A percentile compares a stretch with the other conserved stretches of the same genome.
Evolutionary conservation across 2,329 filamentous ascomycete genomes (phyloP).

Genomic region (Pseudogymnoascus sp.): DNA sequence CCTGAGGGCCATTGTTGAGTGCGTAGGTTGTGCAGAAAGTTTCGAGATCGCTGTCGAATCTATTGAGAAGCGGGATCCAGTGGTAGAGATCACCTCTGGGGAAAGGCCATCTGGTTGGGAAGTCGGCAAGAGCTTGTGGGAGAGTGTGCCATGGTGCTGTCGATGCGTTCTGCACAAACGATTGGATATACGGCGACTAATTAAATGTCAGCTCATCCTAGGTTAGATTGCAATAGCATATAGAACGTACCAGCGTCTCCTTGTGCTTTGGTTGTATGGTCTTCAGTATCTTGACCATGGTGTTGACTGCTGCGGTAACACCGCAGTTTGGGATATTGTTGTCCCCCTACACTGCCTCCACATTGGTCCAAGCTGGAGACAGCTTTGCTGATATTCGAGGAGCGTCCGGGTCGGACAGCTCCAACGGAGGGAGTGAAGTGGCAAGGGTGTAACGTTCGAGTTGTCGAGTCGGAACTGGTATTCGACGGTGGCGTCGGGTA

Average conservation of each 20-base stretch:
- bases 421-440: slow-evolving; percentile 14
- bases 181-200: slow-evolving; percentile 79
- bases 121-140: slow-evolving; percentile 65
- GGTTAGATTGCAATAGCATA: background rate
- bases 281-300: slow-evolving; percentile 62
- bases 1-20: slow-evolving; percentile 72
- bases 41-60: slow-evolving; percentile 84
- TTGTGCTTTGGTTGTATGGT: slow-evolving; percentile 57
- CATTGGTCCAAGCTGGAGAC: slow-evolving; percentile 20
- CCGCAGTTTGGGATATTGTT: slow-evolving; percentile 34
- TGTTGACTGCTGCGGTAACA: slow-evolving; percentile 49
- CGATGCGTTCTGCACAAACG: slow-evolving; percentile 66
- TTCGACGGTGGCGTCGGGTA: background rate
- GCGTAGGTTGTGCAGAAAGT: slow-evolving; percentile 73
- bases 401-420: slow-evolving; percentile 29
- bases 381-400: slow-evolving; percentile 24
- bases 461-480: background rate
- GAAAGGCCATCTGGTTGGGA: slow-evolving; percentile 88
- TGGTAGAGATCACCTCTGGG: slow-evolving; percentile 93
- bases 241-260: slow-evolving; percentile 52
- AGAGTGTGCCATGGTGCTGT: slow-evolving; percentile 65
- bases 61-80: slow-evolving; percentile 91
- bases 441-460: slow-evolving; percentile 1
- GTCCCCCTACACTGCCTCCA: slow-evolving; percentile 45
- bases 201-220: slow-evolving; percentile 17